Percentiles rank a stretch among this genome's conserved stretches.
Conservation (phyloP, 192 early-diverging fungal species). For the Spizellomyces punctatus region DNA sequence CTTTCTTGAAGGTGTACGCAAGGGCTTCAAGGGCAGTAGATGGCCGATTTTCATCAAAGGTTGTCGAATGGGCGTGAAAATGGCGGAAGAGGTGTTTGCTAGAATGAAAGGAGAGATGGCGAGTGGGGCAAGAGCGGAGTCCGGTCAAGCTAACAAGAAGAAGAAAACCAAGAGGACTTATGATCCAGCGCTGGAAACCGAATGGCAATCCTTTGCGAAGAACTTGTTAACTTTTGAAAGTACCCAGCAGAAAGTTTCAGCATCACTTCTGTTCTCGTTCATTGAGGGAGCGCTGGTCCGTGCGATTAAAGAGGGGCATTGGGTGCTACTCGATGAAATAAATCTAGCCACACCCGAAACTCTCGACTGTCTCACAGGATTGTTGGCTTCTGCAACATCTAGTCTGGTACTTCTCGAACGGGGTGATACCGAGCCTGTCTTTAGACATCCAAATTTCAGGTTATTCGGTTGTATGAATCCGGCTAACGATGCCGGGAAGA, state of each 20-base stretch:
- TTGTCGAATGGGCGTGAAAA: slow-evolving; percentile 76
- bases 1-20: slow-evolving; percentile 81
- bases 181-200: slow-evolving; percentile 54
- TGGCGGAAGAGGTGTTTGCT: slow-evolving; percentile 66
- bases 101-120: slow-evolving; percentile 18
- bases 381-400: slow-evolving; percentile 80
- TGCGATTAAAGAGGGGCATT: slow-evolving; percentile 88
- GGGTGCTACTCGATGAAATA: slow-evolving; percentile 97
- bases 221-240: slow-evolving; percentile 71
- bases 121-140: not conserved
- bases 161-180: slow-evolving; percentile 31
- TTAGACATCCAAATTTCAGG: slow-evolving; percentile 89
- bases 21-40: slow-evolving; percentile 71
- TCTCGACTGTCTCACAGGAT: slow-evolving; percentile 84
- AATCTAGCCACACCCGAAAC: slow-evolving; percentile 97
- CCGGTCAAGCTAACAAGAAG: slow-evolving; percentile 19
- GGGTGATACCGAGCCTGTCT: slow-evolving; percentile 83
- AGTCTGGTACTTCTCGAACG: slow-evolving; percentile 89
- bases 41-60: slow-evolving; percentile 80
- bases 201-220: slow-evolving; percentile 77
- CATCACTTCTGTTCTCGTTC: slow-evolving; percentile 87
- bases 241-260: slow-evolving; percentile 69
- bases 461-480: slow-evolving; percentile 99
- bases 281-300: slow-evolving; percentile 91
- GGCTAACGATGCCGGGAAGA: slow-evolving; percentile 96